Evolutionary conservation across 1,139 yeast species (phyloP).

Genomic region (Kurtzmaniella quercitrusa): DNA sequence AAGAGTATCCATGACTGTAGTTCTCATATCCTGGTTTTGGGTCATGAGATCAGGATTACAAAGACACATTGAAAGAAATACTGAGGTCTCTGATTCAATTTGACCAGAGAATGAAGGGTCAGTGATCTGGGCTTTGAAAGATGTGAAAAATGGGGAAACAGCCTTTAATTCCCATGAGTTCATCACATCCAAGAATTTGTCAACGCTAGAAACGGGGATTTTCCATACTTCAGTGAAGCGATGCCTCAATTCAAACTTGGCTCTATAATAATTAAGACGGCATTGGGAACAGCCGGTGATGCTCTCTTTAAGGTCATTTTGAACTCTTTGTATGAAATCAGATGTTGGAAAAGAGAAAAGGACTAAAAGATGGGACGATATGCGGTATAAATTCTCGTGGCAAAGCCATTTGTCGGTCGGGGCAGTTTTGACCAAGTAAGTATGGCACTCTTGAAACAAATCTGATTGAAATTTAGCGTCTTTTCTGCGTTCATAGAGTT

Average conservation of each 20-base stretch:
- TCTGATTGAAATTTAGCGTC: slow-evolving; percentile 1
- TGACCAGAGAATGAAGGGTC: not conserved
- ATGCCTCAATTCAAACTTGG: slow-evolving; percentile 48
- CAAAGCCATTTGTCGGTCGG: slow-evolving; percentile 50
- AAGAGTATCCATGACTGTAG: not conserved
- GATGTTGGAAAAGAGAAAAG: slow-evolving; percentile 56
- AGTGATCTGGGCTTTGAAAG: not conserved
- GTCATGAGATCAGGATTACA: not conserved
- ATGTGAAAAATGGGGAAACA: not conserved
- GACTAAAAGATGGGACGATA: slow-evolving; percentile 51
- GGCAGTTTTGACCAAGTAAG: slow-evolving; percentile 2
- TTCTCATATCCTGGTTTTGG: not conserved
- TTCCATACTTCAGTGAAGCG: slow-evolving; percentile 50
- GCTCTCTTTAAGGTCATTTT: slow-evolving; percentile 33
- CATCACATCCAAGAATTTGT: slow-evolving; percentile 47
- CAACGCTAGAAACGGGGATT: slow-evolving; percentile 46
- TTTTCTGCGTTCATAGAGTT: not conserved
- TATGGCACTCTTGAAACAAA: slow-evolving; percentile 1
- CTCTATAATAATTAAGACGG: slow-evolving; percentile 45
- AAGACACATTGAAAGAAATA: not conserved
- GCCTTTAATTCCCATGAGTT: slow-evolving; percentile 46
- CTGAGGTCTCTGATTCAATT: not conserved
- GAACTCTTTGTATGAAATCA: slow-evolving; percentile 39
- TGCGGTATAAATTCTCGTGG: slow-evolving; percentile 42
- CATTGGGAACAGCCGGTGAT: slow-evolving; percentile 51